Percentiles rank a stretch among this genome's conserved stretches.
Evolutionary conservation across 1,284 basidiomycete species (phyloP).

Genomic region (Heterobasidion occidentale): DNA sequence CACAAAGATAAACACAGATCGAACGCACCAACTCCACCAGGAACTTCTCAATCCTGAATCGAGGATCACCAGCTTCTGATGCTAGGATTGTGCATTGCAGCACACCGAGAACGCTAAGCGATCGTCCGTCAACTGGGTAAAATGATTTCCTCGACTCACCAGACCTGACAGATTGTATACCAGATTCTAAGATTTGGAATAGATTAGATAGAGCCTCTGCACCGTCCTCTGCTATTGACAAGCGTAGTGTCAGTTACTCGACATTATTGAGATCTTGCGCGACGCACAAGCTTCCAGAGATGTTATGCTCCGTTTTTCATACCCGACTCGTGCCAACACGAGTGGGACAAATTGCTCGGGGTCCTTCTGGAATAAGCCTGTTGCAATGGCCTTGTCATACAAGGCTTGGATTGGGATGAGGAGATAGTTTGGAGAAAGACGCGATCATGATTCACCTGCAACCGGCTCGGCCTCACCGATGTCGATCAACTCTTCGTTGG

Average conservation of each 20-base stretch:
- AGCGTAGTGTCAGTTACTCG: neutral
- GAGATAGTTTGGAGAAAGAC: no score
- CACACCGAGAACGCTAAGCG: no score
- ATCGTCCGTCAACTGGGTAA: no score
- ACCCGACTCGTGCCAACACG: constrained; percentile 59
- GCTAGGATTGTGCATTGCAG: constrained; percentile 16
- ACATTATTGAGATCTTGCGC: neutral
- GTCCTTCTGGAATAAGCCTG: constrained; percentile 46
- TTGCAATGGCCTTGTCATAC: constrained; percentile 48
- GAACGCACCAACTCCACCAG: constrained; percentile 61
- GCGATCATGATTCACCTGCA: constrained; percentile 4
- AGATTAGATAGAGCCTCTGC: no score
- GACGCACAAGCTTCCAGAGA: neutral
- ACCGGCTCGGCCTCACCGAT: constrained; percentile 18
- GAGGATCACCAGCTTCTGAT: constrained; percentile 39
- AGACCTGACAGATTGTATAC: no score
- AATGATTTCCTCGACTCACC: no score
- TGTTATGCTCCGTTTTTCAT: constrained; percentile 49
- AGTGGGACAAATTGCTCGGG: constrained; percentile 63
- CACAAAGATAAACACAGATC: neutral
- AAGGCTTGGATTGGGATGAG: constrained; percentile 31
- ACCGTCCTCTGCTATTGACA: neutral
- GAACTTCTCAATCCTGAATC: constrained; percentile 76
- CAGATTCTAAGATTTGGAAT: no score
- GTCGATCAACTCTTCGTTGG: constrained; percentile 12